A percentile compares a stretch with the other conserved stretches of the same genome.
These are phyloP conservation scores for Beauveria sp. DNA, from an alignment of 2,329 filamentous ascomycete genomes.

Conservation along the genomic window DNA sequence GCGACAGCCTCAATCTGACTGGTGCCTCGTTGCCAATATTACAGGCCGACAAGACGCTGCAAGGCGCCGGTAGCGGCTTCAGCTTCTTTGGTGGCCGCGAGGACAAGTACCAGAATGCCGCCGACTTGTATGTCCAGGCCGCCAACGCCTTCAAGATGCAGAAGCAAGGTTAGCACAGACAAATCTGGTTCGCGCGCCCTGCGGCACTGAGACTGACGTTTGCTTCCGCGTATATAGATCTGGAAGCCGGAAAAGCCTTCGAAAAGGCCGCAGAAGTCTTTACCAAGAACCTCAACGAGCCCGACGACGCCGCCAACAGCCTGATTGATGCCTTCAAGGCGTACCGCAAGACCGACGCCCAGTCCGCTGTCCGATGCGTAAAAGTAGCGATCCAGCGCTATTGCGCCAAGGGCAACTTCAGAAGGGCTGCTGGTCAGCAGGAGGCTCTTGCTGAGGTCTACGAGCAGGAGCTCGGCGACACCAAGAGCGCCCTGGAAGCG, in stretches of 20 bases:
- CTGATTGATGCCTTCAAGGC: conserved; percentile 90
- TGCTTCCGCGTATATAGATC: conserved; percentile 41
- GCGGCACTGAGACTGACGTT: background rate
- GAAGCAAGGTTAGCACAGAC: conserved; percentile 57
- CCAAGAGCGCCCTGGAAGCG: conserved; percentile 68
- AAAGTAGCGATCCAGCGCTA: conserved; percentile 78
- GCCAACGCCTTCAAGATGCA: conserved; percentile 89
- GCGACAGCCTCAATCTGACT: background rate
- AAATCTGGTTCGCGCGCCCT: background rate
- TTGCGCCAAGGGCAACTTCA: conserved; percentile 82
- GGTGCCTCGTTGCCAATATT: background rate
- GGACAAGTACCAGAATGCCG: conserved; percentile 86
- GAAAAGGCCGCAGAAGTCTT: conserved; percentile 81
- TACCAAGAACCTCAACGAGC: conserved; percentile 74
- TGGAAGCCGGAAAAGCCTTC: conserved; percentile 80
- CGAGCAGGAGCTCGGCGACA: conserved; percentile 73
- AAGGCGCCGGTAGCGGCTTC: conserved; percentile 72
- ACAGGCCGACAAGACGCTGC: conserved; percentile 79
- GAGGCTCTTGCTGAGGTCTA: conserved; percentile 82
- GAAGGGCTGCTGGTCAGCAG: conserved; percentile 83
- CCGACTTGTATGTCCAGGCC: conserved; percentile 79
- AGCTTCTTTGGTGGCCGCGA: conserved; percentile 79
- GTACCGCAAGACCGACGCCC: conserved; percentile 77
- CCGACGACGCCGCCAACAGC: conserved; percentile 85
- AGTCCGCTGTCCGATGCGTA: conserved; percentile 74